Conservation (phyloP, 225 moss, liverwort and hornwort genomes). For the Polytrichum commune region DNA sequence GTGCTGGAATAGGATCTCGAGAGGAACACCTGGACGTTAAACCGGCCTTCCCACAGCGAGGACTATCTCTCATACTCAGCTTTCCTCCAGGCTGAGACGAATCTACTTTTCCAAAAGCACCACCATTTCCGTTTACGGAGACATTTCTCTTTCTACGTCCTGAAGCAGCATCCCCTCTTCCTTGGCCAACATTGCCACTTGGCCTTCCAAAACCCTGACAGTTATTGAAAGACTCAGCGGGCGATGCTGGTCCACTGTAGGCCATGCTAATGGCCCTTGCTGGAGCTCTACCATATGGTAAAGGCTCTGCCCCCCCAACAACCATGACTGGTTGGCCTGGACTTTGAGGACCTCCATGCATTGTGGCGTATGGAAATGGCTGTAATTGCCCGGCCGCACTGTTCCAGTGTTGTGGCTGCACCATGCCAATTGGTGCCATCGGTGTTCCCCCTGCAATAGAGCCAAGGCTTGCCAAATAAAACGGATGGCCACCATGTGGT, state of each 20-base stretch:
- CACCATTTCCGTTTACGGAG: slow-evolving; percentile 22
- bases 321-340: slow-evolving; percentile 37
- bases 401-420: slow-evolving; percentile 64
- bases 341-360: slow-evolving; percentile 39
- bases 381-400: slow-evolving; percentile 44
- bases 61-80: slow-evolving; percentile 50
- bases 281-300: slow-evolving; percentile 40
- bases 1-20: slow-evolving; percentile 55
- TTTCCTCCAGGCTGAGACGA: slow-evolving; percentile 27
- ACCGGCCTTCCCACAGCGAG: slow-evolving; percentile 62
- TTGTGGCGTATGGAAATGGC: slow-evolving; percentile 33
- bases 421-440: slow-evolving; percentile 49
- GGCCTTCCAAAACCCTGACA: slow-evolving; percentile 38
- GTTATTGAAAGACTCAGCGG: slow-evolving; percentile 30
- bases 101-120: slow-evolving; percentile 23
- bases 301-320: slow-evolving; percentile 30
- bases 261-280: slow-evolving; percentile 30
- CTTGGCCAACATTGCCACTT: slow-evolving; percentile 20
- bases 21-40: slow-evolving; percentile 57
- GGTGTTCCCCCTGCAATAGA: slow-evolving; percentile 41
- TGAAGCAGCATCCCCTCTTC: slow-evolving; percentile 45
- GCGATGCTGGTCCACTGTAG: slow-evolving; percentile 30
- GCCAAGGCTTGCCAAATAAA: slow-evolving; percentile 60
- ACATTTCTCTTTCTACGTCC: slow-evolving; percentile 56
- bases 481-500: slow-evolving; percentile 47